Conservation (phyloP, 371 early-diverging fungal genomes). For the Phascolomyces articulosus region DNA sequence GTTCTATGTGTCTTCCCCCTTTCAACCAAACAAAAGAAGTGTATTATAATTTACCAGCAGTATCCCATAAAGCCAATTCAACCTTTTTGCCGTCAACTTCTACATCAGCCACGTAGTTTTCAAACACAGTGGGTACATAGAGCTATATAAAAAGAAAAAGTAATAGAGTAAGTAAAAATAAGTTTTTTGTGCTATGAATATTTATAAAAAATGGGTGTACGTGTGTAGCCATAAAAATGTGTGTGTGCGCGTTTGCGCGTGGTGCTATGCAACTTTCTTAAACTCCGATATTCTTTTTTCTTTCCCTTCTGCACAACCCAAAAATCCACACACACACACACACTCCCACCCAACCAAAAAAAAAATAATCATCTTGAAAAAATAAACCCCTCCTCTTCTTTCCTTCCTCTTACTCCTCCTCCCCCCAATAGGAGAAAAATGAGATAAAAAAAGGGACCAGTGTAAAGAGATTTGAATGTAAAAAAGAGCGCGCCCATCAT, state of each 20-base stretch:
- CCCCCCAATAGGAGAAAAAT: not conserved
- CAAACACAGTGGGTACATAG: constrained; percentile 96
- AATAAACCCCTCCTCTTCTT: constrained; percentile 2
- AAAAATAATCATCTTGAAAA: not conserved
- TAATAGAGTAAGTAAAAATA: not conserved
- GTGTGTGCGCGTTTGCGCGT: constrained; percentile 6
- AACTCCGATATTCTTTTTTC: constrained; percentile 9
- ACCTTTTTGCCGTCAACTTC: constrained; percentile 91
- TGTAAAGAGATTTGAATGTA: too few species aligned
- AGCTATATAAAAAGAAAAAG: constrained; percentile 17
- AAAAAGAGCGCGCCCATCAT: not conserved
- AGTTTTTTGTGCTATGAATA: not conserved
- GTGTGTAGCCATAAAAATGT: not conserved
- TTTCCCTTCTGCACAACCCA: constrained; percentile 10
- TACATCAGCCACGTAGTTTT: constrained; percentile 95
- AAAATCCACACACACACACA: not conserved
- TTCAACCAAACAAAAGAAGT: constrained; percentile 1
- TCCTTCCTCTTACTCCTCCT: not conserved
- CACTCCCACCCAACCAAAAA: not conserved
- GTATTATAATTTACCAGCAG: constrained; percentile 74
- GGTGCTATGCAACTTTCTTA: constrained; percentile 9
- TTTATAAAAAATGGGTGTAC: not conserved
- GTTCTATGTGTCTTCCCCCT: too few species aligned
- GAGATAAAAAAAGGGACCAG: not conserved
- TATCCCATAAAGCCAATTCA: constrained; percentile 98